These are phyloP conservation scores for Hypoxylon perforatum DNA, from an alignment of 495 filamentous ascomycete species.

Conservation along the genomic window DNA sequence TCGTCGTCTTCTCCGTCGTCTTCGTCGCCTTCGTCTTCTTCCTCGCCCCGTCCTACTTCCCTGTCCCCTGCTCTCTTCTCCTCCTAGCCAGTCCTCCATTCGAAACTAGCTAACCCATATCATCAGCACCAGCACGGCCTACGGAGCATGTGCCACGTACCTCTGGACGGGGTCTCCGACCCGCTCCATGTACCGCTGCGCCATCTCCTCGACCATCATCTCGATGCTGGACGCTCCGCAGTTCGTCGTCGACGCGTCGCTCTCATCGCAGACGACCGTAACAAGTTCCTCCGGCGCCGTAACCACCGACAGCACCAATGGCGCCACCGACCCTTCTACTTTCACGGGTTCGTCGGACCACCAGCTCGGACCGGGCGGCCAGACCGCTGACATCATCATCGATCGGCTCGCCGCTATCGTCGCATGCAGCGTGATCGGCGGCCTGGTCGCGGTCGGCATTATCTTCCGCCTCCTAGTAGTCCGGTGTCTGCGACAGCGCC, in stretches of 20 bases:
- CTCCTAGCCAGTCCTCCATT: too few species aligned
- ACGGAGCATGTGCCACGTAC: slow-evolving; percentile 49
- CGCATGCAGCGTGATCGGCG: too few species aligned
- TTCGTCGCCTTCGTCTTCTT: neutral
- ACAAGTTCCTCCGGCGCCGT: too few species aligned
- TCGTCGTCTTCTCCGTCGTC: neutral
- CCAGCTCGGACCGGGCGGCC: too few species aligned
- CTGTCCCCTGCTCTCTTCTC: neutral
- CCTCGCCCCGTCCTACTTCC: neutral
- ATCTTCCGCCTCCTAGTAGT: too few species aligned
- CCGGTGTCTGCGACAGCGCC: too few species aligned
- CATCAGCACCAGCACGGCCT: slow-evolving; percentile 12
- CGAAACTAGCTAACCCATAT: slow-evolving; percentile 16
- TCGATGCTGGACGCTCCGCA: slow-evolving; percentile 48
- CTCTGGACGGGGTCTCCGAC: slow-evolving; percentile 46
- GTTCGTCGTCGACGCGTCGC: slow-evolving; percentile 41
- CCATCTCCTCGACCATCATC: slow-evolving; percentile 27
- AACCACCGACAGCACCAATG: neutral
- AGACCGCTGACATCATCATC: too few species aligned
- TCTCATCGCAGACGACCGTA: slow-evolving; percentile 7
- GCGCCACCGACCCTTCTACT: neutral
- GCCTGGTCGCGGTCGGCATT: too few species aligned
- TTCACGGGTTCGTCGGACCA: slow-evolving; percentile 1
- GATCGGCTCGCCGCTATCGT: too few species aligned
- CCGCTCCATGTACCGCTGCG: slow-evolving; percentile 53